phyloP scores from a whole-genome alignment of 2,329 filamentous ascomycete species.

The Colletotrichum eleusines region DNA sequence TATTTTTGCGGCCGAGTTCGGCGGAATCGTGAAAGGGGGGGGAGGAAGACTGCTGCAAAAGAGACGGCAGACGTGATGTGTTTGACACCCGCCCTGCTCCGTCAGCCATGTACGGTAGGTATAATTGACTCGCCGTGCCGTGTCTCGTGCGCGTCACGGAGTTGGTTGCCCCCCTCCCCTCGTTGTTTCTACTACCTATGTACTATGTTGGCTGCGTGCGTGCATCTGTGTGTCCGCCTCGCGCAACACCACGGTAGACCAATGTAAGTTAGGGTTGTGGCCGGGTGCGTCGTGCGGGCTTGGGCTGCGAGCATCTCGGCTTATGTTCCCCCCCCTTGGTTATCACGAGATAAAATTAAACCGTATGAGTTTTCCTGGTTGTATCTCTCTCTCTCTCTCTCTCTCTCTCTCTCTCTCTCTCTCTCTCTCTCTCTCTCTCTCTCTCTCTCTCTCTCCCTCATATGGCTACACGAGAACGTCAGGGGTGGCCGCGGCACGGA shows the following conservation, averaged over 20 bases:
- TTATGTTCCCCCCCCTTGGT: neutral
- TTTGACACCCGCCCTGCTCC: conserved; percentile 17
- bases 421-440: no score
- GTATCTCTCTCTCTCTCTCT: no score
- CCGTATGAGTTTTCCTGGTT: neutral
- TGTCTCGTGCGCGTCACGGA: conserved; percentile 39
- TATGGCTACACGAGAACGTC: neutral
- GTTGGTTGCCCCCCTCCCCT: neutral
- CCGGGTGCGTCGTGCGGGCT: neutral
- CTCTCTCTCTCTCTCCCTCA: no score
- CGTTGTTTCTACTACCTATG: conserved; percentile 27
- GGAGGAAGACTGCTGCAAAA: no score
- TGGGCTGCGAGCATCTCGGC: neutral
- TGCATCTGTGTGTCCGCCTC: conserved; percentile 9
- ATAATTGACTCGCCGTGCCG: conserved; percentile 26
- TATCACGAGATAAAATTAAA: neutral
- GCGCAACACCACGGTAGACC: no score
- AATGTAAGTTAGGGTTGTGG: neutral
- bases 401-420: no score
- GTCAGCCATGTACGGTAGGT: conserved; percentile 38
- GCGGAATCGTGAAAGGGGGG: neutral
- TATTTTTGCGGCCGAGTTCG: neutral
- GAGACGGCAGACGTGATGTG: neutral
- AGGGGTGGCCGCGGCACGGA: no score
- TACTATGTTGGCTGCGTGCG: no score